These are phyloP conservation scores for Scortechinia acanthostroma DNA, from an alignment of 2,329 filamentous ascomycete genomes.

Conservation along the genomic window DNA sequence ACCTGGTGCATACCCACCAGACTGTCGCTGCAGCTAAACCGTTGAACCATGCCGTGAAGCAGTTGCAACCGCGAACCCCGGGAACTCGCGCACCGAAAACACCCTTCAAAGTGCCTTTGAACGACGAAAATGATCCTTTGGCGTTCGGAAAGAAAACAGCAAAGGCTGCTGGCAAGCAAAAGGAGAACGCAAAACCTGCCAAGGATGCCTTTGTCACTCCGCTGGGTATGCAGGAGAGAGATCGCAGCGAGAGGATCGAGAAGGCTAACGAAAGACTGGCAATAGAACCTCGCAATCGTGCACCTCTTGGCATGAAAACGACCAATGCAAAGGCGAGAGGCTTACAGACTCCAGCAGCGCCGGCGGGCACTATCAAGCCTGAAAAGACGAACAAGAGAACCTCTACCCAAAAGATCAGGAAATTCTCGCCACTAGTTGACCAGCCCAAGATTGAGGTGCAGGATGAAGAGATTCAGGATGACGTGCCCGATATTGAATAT, in stretches of 20 bases:
- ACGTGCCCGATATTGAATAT: constrained; percentile 61
- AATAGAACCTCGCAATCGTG: constrained; percentile 40
- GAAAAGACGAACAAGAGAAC: constrained; percentile 40
- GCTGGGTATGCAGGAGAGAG: constrained; percentile 39
- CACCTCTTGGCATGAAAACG: constrained; percentile 65
- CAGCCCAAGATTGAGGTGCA: constrained; percentile 24
- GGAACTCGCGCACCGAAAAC: constrained; percentile 54
- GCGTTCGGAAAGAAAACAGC: constrained; percentile 39
- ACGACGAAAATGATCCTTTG: constrained; percentile 57
- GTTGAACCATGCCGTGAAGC: constrained; percentile 36
- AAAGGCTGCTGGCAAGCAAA: constrained; percentile 38
- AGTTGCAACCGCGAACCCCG: constrained; percentile 57
- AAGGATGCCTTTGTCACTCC: constrained; percentile 63
- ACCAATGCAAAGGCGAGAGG: constrained; percentile 63
- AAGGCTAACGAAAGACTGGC: background rate
- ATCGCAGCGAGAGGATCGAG: background rate
- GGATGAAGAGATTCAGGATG: constrained; percentile 19
- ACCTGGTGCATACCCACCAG: constrained; percentile 58
- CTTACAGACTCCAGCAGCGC: constrained; percentile 51
- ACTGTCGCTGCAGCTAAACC: constrained; percentile 53
- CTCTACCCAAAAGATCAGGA: constrained; percentile 40
- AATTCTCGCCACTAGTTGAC: constrained; percentile 26
- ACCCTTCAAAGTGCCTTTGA: constrained; percentile 51
- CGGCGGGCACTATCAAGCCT: constrained; percentile 29
- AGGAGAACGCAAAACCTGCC: constrained; percentile 36